These are phyloP conservation scores for Eragrostis nindensis DNA, from an alignment of 176 grass and related monocot genomes.

Conservation along the genomic window DNA sequence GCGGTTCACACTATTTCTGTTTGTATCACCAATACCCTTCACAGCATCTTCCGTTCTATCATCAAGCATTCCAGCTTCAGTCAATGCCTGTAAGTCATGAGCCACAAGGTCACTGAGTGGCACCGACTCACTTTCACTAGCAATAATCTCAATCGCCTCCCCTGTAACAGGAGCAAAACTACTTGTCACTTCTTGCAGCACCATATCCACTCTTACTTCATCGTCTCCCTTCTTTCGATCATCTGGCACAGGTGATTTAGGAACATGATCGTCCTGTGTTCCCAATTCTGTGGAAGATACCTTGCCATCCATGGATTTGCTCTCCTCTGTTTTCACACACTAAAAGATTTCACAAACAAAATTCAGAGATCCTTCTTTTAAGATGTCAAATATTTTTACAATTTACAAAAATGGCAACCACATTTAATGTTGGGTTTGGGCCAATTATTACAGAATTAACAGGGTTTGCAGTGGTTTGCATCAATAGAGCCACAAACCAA, in stretches of 20 bases:
- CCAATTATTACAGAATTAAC: neutral
- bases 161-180: neutral
- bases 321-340: neutral
- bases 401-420: neutral
- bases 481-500: neutral
- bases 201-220: neutral
- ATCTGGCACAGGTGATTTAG: neutral
- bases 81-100: neutral
- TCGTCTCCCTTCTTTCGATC: neutral
- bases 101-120: constrained; percentile 15
- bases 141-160: neutral
- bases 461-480: neutral
- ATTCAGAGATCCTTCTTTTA: neutral
- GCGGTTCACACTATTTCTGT: neutral
- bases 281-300: neutral
- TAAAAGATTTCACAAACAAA: constrained; percentile 16
- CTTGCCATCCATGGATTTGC: neutral
- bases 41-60: neutral
- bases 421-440: neutral
- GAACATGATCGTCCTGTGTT: neutral
- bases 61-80: neutral
- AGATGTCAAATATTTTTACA: neutral
- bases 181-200: constrained; percentile 3
- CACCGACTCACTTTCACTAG: neutral
- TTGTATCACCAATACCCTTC: neutral